phyloP scores from a whole-genome alignment of 2,329 filamentous ascomycete genomes.

The Pseudocercospora ulei region DNA sequence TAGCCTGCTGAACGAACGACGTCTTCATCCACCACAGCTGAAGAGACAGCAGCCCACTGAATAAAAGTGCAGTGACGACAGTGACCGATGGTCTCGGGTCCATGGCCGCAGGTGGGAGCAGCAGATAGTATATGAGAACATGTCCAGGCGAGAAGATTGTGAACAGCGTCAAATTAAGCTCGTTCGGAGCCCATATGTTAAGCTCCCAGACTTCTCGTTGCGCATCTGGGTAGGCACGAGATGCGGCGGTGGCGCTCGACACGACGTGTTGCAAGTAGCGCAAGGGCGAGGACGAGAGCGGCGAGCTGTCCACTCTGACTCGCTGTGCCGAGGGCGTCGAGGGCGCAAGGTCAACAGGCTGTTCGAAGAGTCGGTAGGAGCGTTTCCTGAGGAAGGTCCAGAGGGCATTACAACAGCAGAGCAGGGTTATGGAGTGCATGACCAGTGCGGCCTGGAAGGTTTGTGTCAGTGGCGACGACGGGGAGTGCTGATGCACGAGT shows the following conservation, averaged over 20 bases:
- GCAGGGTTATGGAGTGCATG: constrained; percentile 56
- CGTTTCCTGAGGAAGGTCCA: constrained; percentile 74
- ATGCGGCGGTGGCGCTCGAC: constrained; percentile 59
- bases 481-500: no score
- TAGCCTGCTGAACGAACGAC: constrained; percentile 71
- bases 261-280: constrained; percentile 62
- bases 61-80: constrained; percentile 68
- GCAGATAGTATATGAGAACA: constrained; percentile 79
- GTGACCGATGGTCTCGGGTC: constrained; percentile 78
- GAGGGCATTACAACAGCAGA: constrained; percentile 66
- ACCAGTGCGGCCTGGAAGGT: constrained; percentile 45
- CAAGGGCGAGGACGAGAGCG: constrained; percentile 66
- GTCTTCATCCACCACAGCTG: constrained; percentile 66
- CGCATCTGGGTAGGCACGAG: constrained; percentile 72
- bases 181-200: constrained; percentile 83
- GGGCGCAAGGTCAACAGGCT: constrained; percentile 63
- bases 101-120: constrained; percentile 64
- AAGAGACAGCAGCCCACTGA: constrained; percentile 63
- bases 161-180: constrained; percentile 70
- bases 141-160: constrained; percentile 90
- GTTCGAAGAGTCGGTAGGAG: constrained; percentile 85
- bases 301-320: constrained; percentile 78
- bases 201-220: constrained; percentile 89
- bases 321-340: constrained; percentile 77
- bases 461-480: no score